Evolutionary conservation across 768 basidiomycete species (phyloP).

Genomic region (Daedalea quercina): DNA sequence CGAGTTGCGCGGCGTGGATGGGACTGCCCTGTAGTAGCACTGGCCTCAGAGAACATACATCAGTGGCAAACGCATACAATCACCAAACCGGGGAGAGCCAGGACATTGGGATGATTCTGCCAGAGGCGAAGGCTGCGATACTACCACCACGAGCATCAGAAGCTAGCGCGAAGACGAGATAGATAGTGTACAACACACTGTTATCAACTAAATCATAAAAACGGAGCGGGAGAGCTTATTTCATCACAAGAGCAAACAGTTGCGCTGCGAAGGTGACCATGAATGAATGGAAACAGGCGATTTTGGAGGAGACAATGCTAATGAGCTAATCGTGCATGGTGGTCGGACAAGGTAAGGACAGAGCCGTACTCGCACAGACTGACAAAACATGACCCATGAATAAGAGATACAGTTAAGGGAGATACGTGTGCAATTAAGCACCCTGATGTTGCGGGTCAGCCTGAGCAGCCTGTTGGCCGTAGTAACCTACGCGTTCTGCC

Average conservation of each 20-base stretch:
- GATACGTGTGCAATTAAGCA: slow-evolving; percentile 6
- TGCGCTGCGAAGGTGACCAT: neutral
- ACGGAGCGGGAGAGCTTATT: slow-evolving; percentile 2
- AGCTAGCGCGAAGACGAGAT: slow-evolving; percentile 1
- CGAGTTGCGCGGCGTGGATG: no score
- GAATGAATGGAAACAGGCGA: neutral
- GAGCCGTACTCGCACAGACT: slow-evolving; percentile 16
- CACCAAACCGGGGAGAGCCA: neutral
- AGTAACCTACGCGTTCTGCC: slow-evolving; percentile 51
- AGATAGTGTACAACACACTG: slow-evolving; percentile 6
- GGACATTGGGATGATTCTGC: neutral
- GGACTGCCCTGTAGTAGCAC: neutral
- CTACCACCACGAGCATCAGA: neutral
- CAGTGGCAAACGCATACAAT: neutral
- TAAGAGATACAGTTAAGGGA: slow-evolving; percentile 12
- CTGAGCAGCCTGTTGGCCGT: slow-evolving; percentile 68
- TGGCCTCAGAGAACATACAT: neutral
- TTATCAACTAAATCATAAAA: slow-evolving; percentile 1
- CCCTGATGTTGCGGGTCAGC: slow-evolving; percentile 37
- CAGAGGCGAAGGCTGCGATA: no score
- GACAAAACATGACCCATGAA: slow-evolving; percentile 8
- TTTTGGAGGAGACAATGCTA: slow-evolving; percentile 5
- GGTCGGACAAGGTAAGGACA: slow-evolving; percentile 4
- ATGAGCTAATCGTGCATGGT: slow-evolving; percentile 4
- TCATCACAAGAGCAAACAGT: slow-evolving; percentile 1